Conservation (phyloP, 1,284 basidiomycete genomes). For the Phellopilus nigrolimitatus region DNA sequence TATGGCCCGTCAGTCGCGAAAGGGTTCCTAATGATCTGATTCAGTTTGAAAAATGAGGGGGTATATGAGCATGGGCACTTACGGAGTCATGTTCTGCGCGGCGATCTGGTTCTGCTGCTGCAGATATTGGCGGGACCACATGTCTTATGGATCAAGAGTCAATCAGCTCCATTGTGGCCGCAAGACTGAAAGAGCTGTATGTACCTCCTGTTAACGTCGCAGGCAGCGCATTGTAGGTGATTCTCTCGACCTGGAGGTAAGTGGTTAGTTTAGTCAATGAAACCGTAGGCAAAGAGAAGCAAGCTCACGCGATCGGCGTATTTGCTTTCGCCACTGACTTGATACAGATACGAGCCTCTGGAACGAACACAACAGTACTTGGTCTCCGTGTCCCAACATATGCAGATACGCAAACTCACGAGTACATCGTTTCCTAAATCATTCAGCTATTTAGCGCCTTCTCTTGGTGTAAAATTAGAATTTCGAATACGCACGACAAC, state of each 20-base stretch:
- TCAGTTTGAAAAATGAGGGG: constrained; percentile 1
- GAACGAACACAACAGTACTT: too few species aligned
- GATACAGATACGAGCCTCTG: constrained; percentile 52
- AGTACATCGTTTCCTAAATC: constrained; percentile 66
- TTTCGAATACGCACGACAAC: constrained; percentile 42
- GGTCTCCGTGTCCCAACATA: background rate
- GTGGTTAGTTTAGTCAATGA: background rate
- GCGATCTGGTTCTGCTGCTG: constrained; percentile 60
- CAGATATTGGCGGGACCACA: constrained; percentile 58
- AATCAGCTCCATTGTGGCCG: too few species aligned
- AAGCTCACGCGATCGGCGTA: constrained; percentile 49
- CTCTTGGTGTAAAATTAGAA: background rate
- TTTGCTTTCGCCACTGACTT: constrained; percentile 52
- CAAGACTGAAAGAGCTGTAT: too few species aligned
- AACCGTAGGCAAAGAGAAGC: constrained; percentile 6
- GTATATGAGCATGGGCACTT: constrained; percentile 26
- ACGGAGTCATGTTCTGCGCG: constrained; percentile 54
- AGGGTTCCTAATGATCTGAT: constrained; percentile 41
- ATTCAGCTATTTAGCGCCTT: background rate
- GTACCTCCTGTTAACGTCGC: constrained; percentile 47
- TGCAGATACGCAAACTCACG: constrained; percentile 32
- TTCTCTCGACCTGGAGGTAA: constrained; percentile 46
- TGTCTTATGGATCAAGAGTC: too few species aligned
- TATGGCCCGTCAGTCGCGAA: constrained; percentile 53
- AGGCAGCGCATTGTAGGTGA: constrained; percentile 55